phyloP scores from a whole-genome alignment of 768 basidiomycete species.

The Tylopilus plumbeoviolaceoides region DNA sequence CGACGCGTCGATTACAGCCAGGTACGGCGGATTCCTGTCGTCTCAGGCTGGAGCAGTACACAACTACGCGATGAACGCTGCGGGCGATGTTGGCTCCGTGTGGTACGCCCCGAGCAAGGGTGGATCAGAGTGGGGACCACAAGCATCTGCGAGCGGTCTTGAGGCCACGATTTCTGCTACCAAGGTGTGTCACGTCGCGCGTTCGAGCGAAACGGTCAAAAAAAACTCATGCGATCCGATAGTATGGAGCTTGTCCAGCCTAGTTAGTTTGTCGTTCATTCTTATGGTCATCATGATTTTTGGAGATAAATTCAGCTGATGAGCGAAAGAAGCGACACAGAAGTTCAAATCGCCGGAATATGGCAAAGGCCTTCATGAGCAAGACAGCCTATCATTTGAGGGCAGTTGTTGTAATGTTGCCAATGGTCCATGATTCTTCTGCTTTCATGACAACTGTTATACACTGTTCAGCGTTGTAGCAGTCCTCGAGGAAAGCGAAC shows the following conservation, averaged over 20 bases:
- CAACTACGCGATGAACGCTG: conserved; percentile 35
- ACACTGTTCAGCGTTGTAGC: too few relatives aligned
- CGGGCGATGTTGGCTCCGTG: conserved; percentile 38
- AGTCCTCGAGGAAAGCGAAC: too few relatives aligned
- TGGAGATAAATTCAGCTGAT: too few relatives aligned
- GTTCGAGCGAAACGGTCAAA: background rate
- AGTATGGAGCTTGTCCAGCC: conserved; percentile 12
- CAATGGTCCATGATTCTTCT: too few relatives aligned
- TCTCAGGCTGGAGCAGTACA: conserved; percentile 40
- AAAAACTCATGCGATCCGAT: background rate
- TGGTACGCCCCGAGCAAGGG: conserved; percentile 29
- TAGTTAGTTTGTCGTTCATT: background rate
- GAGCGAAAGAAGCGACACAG: too few relatives aligned
- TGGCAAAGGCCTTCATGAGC: too few relatives aligned
- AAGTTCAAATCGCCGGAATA: too few relatives aligned
- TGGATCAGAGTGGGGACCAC: conserved; percentile 27
- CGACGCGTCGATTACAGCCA: conserved; percentile 38
- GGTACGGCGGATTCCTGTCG: conserved; percentile 35
- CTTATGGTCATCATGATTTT: too few relatives aligned
- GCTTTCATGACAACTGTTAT: too few relatives aligned
- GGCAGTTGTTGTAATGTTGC: too few relatives aligned
- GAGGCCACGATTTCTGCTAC: conserved; percentile 27
- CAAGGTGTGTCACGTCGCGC: conserved; percentile 12
- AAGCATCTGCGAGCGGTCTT: conserved; percentile 29
- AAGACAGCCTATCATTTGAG: too few relatives aligned